Percentiles rank a stretch among this genome's conserved stretches.
Conservation (phyloP, 108 stramenopile genomes). For the Nitzschia sp. region DNA sequence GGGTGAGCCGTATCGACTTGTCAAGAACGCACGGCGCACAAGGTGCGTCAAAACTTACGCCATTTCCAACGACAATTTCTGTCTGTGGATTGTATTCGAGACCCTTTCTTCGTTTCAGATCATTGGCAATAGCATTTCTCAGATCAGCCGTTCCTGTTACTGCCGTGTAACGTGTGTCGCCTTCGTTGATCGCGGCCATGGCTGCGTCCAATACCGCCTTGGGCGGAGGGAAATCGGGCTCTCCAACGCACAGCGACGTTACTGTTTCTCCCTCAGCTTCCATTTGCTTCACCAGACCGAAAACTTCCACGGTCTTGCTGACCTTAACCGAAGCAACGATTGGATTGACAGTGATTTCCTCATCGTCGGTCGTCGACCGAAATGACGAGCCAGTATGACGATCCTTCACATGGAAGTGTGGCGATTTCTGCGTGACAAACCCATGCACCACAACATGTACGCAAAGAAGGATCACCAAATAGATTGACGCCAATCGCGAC, state of each 20-base stretch:
- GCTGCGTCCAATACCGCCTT: slow-evolving; percentile 85
- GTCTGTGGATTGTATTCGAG: slow-evolving; percentile 72
- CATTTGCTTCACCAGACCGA: slow-evolving; percentile 83
- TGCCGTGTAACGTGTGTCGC: slow-evolving; percentile 92
- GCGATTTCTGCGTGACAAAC: no score
- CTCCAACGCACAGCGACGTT: slow-evolving; percentile 95
- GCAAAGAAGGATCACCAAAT: no score
- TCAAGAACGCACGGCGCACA: no score
- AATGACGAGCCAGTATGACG: no score
- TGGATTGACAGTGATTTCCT: slow-evolving; percentile 44
- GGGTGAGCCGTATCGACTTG: not conserved
- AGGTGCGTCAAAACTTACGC: slow-evolving; percentile 20
- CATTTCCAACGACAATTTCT: slow-evolving; percentile 95
- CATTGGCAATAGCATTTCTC: slow-evolving; percentile 85
- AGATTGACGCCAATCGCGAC: no score
- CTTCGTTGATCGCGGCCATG: slow-evolving; percentile 53
- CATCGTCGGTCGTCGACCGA: not conserved
- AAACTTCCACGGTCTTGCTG: slow-evolving; percentile 85
- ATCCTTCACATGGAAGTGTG: no score
- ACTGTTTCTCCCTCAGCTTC: slow-evolving; percentile 77
- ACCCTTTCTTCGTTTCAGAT: slow-evolving; percentile 83
- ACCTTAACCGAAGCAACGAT: slow-evolving; percentile 67
- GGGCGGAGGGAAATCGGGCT: slow-evolving; percentile 95
- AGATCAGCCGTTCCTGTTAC: slow-evolving; percentile 87
- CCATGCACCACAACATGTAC: no score